Conservation (phyloP, 495 filamentous ascomycete genomes). For the Penicillium paxilli region DNA sequence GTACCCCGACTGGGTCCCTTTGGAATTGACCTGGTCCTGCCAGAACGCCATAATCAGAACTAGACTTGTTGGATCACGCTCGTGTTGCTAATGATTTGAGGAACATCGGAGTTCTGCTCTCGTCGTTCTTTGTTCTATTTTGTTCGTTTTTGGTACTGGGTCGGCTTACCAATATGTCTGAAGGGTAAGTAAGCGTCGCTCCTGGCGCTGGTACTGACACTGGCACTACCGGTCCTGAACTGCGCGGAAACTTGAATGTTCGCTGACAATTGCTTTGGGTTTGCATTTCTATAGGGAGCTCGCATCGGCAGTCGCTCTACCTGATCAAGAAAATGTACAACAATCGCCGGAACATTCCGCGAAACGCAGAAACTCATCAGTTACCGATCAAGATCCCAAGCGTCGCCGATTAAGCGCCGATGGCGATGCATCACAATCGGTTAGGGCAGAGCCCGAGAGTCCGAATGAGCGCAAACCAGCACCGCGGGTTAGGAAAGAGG, state of each 20-base stretch:
- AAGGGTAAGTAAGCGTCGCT: neutral
- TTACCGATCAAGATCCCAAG: constrained; percentile 55
- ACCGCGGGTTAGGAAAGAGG: neutral
- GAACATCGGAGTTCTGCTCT: too few relatives aligned
- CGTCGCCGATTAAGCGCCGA: constrained; percentile 51
- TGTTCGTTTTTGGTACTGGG: too few relatives aligned
- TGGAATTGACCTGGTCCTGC: too few relatives aligned
- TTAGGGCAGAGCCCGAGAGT: constrained; percentile 20
- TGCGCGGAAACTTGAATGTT: neutral
- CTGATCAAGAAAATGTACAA: constrained; percentile 42
- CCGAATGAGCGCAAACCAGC: constrained; percentile 72
- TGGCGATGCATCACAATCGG: constrained; percentile 17
- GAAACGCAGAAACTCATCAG: constrained; percentile 61
- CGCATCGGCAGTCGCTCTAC: constrained; percentile 66
- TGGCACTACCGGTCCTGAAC: neutral
- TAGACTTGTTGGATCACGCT: too few relatives aligned
- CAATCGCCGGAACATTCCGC: constrained; percentile 32
- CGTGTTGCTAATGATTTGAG: too few relatives aligned
- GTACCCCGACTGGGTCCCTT: neutral
- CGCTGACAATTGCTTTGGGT: constrained; percentile 9
- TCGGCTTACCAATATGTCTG: neutral
- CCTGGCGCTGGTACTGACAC: neutral
- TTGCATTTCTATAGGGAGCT: constrained; percentile 36
- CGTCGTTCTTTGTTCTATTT: too few relatives aligned
- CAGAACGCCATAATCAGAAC: too few relatives aligned